A percentile compares a stretch with the other conserved stretches of the same genome.
phyloP scores from a whole-genome alignment of 2,329 filamentous ascomycete species.

The Nakataea oryzae region DNA sequence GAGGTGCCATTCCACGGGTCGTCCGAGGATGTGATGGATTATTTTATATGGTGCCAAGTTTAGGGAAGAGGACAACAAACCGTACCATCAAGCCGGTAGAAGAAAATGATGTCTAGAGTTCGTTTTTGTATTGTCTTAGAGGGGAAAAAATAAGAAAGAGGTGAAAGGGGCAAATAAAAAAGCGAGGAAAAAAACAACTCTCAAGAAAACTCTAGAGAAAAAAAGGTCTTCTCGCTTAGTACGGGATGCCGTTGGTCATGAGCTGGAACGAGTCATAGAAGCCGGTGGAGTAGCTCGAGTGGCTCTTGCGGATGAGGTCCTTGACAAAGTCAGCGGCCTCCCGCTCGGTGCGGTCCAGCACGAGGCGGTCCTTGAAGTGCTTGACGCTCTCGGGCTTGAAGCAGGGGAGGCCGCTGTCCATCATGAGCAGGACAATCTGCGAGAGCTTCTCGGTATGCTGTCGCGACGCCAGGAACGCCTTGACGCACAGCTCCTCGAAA shows the following conservation, averaged over 20 bases:
- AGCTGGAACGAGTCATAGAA: conserved; percentile 98
- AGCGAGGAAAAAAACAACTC: background rate
- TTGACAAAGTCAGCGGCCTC: conserved; percentile 94
- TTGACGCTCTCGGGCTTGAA: conserved; percentile 94
- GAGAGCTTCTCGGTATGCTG: conserved; percentile 82
- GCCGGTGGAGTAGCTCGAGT: conserved; percentile 81
- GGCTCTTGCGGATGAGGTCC: conserved; percentile 80
- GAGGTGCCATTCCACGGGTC: too few species aligned
- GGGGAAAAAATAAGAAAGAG: too few species aligned
- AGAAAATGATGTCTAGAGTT: too few species aligned
- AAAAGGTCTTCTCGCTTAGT: conserved; percentile 35
- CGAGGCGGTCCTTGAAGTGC: conserved; percentile 88
- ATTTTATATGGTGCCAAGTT: too few species aligned
- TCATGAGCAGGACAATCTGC: conserved; percentile 88
- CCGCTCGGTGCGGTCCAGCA: conserved; percentile 79
- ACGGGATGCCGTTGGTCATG: conserved; percentile 94
- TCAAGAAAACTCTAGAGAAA: background rate
- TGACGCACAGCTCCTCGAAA: conserved; percentile 95
- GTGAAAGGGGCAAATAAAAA: too few species aligned
- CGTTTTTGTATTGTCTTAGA: background rate
- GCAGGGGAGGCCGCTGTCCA: conserved; percentile 90
- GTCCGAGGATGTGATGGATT: too few species aligned
- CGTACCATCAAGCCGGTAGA: too few species aligned
- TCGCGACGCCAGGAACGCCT: conserved; percentile 81
- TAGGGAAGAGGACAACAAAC: too few species aligned